Base-by-base conservation (phyloP, 2,329 filamentous ascomycete genomes). In the Diaporthe batatas region DNA sequence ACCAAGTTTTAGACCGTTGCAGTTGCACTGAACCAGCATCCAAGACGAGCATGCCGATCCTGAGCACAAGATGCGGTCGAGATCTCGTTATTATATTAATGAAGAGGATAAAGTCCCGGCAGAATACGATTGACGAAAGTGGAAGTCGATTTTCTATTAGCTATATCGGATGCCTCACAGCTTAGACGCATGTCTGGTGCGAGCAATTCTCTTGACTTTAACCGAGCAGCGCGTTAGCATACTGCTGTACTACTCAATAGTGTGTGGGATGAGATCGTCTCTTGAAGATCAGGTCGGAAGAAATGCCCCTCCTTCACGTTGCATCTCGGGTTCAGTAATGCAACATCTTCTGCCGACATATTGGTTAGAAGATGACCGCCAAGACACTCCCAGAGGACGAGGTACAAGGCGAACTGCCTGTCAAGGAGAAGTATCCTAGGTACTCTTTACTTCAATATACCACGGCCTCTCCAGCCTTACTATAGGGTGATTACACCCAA, bases 101-200 rank as follows among this genome's bases (percentile, higher is more conserved):
- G n/a, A 53, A 12, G 14, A 67, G 62, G 62, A 53, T 67, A 67
- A 67, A 67, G 32, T 67, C 62, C 62, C 62, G 62, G 62, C 14
- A 67, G 16, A 67, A 67, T 67, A 21, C 7, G 0, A 39, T 53
- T 4, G 47, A 36, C 14, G 8, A 16, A 14, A 53, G n/a, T 39
- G 32, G 23, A 53, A 53, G 47, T 53, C 32, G 21, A 8, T 2
- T 21, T 53, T 3, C 32, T 21, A 53, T 67, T 51, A 51, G 25
- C 18, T 67, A 12, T 53, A 5, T 39, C 14, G n/a, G 62, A 53
- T 10, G n/a, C n/a, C 53, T 16, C 25, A 23, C 47, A 67, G 32
- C 32, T 39, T 18, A 14, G n/a, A 39, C 47, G 21, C 62, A 67
- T 67, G 14, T 53, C 6, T 16, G 39, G 62, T 67, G 62, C 47